Percentiles rank a stretch among this genome's conserved stretches.
Evolutionary conservation across 352 stramenopile species (phyloP).

Genomic region (Peronospora farinosa): DNA sequence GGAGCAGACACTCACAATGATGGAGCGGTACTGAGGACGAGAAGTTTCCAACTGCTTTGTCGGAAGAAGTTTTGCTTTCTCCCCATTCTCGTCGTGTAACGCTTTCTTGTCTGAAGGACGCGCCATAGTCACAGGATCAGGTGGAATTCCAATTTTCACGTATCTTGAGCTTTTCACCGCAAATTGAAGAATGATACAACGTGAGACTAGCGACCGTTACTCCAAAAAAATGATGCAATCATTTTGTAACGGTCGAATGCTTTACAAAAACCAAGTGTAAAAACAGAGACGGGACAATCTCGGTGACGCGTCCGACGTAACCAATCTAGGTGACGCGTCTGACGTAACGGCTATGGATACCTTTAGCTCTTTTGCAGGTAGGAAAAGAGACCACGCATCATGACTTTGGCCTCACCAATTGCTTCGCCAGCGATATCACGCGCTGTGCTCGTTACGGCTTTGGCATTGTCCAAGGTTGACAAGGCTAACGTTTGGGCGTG

Average conservation of each 20-base stretch:
- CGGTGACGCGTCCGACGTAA: neutral
- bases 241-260: too few species aligned
- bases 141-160: too few species aligned
- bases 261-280: too few species aligned
- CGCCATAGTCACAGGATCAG: slow-evolving; percentile 14
- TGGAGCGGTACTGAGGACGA: slow-evolving; percentile 43
- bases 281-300: too few species aligned
- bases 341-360: neutral
- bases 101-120: slow-evolving; percentile 9
- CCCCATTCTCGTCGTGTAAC: slow-evolving; percentile 8
- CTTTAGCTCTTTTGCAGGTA: slow-evolving; percentile 48
- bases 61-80: slow-evolving; percentile 22
- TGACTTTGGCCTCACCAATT: slow-evolving; percentile 76
- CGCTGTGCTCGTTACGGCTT: slow-evolving; percentile 75
- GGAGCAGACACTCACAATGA: slow-evolving; percentile 81
- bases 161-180: too few species aligned
- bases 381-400: slow-evolving; percentile 67
- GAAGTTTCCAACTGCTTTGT: slow-evolving; percentile 12
- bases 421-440: slow-evolving; percentile 82
- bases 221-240: too few species aligned
- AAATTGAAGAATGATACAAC: too few species aligned
- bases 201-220: too few species aligned
- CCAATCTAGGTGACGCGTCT: neutral
- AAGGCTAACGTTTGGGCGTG: slow-evolving; percentile 82
- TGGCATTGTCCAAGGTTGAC: slow-evolving; percentile 75